Evolutionary conservation across 1,284 basidiomycete species (phyloP).

Genomic region (Cystobasidium slooffiae): DNA sequence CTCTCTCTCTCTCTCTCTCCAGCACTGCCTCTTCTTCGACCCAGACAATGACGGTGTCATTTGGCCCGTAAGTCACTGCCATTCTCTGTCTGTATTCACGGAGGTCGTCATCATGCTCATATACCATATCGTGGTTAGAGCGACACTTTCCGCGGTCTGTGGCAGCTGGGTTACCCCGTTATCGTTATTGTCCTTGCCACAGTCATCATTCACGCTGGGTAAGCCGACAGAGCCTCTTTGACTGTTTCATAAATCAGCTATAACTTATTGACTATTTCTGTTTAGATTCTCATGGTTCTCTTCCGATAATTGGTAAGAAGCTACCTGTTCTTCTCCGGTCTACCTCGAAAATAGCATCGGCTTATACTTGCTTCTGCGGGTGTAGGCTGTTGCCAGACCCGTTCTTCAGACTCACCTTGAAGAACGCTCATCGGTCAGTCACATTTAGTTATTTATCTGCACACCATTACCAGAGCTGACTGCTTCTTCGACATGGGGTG

Average conservation of each 20-base stretch:
- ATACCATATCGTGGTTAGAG: conserved; percentile 1
- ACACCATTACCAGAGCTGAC: too few relatives aligned
- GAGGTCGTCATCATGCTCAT: not conserved
- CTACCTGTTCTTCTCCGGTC: not conserved
- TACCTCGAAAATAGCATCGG: too few relatives aligned
- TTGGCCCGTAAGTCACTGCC: conserved; percentile 50
- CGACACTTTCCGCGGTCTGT: conserved; percentile 53
- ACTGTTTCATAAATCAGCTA: conserved; percentile 52
- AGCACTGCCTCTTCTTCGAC: conserved; percentile 54
- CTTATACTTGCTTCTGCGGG: not conserved
- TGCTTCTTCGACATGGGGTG: too few relatives aligned
- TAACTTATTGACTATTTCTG: conserved; percentile 41
- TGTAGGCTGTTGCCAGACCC: conserved; percentile 51
- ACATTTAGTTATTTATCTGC: too few relatives aligned
- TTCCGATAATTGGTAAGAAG: conserved; percentile 36
- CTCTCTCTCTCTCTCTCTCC: not conserved
- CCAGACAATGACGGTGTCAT: conserved; percentile 55
- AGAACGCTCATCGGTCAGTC: conserved; percentile 52
- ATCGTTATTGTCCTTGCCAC: conserved; percentile 52
- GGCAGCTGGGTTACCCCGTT: conserved; percentile 52
- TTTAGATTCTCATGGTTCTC: conserved; percentile 32
- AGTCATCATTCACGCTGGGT: conserved; percentile 53
- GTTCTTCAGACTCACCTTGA: conserved; percentile 53
- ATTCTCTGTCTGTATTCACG: not conserved
- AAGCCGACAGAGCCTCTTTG: conserved; percentile 46